Conservation (phyloP, 345 rosid species). For the Triadica sebifera region DNA sequence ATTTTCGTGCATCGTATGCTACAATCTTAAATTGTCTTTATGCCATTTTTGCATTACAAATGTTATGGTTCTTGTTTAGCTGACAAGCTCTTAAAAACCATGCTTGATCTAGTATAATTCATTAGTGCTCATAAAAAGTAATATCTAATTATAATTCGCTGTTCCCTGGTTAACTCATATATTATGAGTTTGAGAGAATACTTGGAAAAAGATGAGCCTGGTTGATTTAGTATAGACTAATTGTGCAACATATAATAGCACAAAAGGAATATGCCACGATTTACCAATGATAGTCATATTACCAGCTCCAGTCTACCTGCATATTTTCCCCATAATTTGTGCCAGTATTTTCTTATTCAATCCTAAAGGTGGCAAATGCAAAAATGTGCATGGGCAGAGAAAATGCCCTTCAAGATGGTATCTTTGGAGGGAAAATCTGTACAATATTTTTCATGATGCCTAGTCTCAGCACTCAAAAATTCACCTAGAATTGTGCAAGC, state of each 20-base stretch:
- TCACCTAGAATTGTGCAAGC: neutral
- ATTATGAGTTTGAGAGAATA: neutral
- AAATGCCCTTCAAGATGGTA: neutral
- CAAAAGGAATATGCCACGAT: neutral
- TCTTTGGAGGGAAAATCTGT: neutral
- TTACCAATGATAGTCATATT: neutral
- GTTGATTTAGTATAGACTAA: neutral
- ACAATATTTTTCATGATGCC: neutral
- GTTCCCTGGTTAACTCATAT: neutral
- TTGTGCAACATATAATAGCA: neutral
- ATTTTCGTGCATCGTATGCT: constrained; percentile 93
- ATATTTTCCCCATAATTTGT: neutral
- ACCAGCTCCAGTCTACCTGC: neutral
- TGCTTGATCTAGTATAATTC: neutral
- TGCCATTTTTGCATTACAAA: neutral
- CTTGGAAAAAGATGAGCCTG: neutral
- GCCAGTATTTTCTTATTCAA: neutral
- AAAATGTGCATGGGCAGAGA: neutral
- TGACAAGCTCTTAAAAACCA: neutral
- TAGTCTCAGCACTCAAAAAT: neutral
- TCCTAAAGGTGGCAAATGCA: neutral
- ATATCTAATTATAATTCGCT: neutral
- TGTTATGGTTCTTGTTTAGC: neutral
- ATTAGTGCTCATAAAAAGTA: neutral
- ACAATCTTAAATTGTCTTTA: neutral